These are phyloP conservation scores for Passalora sequoiae DNA, from an alignment of 2,329 filamentous ascomycete genomes.

Conservation along the genomic window DNA sequence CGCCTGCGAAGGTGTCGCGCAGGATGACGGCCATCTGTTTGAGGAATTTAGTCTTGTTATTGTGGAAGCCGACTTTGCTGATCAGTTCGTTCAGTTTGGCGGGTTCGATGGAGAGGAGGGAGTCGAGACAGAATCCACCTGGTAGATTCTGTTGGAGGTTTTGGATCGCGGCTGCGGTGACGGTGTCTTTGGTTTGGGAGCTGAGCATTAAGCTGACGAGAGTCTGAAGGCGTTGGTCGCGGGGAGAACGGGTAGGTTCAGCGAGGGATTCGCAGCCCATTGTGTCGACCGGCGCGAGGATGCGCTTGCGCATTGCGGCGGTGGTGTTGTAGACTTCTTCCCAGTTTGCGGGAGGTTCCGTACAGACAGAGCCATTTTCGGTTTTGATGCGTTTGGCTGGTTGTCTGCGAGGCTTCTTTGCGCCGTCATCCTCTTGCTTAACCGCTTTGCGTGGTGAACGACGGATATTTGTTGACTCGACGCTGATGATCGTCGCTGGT, in stretches of 20 bases:
- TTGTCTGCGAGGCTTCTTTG: slow-evolving; percentile 16
- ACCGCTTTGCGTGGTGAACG: slow-evolving; percentile 29
- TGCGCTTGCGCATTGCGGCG: slow-evolving; percentile 69
- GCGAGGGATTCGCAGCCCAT: slow-evolving; percentile 89
- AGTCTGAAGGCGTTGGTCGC: slow-evolving; percentile 74
- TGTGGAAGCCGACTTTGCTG: slow-evolving; percentile 83
- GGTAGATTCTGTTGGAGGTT: slow-evolving; percentile 69
- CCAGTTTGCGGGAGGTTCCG: slow-evolving; percentile 69
- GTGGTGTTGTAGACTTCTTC: slow-evolving; percentile 72
- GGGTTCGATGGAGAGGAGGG: slow-evolving; percentile 68
- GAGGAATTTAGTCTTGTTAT: slow-evolving; percentile 84
- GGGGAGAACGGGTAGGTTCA: slow-evolving; percentile 44
- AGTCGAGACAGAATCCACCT: slow-evolving; percentile 65
- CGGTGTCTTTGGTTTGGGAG: slow-evolving; percentile 88
- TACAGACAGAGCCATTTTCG: slow-evolving; percentile 24
- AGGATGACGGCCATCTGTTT: slow-evolving; percentile 58
- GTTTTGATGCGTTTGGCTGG: slow-evolving; percentile 34
- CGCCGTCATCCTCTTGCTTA: slow-evolving; percentile 16
- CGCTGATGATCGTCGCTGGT: slow-evolving; percentile 11
- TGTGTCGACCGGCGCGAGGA: slow-evolving; percentile 81
- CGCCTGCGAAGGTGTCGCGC: slow-evolving; percentile 62
- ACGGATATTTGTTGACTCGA: slow-evolving; percentile 16
- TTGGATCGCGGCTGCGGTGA: slow-evolving; percentile 77
- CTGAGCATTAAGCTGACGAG: slow-evolving; percentile 85
- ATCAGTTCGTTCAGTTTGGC: slow-evolving; percentile 67